Evolutionary conservation across 345 rosid species (phyloP).

Genomic region (Hypericum androsaemum): DNA sequence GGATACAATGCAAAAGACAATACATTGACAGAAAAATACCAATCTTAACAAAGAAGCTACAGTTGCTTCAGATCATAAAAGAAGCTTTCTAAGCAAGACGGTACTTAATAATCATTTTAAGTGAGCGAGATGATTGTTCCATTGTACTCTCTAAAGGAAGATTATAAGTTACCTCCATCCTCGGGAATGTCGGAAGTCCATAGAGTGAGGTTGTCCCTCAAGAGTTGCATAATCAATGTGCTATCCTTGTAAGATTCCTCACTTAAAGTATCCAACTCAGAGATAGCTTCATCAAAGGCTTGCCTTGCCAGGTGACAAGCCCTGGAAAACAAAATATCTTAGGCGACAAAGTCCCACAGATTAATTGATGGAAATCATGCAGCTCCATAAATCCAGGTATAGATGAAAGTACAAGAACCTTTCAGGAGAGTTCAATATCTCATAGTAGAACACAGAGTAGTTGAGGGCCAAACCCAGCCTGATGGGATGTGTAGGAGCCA

Average conservation of each 20-base stretch:
- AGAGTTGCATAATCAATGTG: constrained; percentile 66
- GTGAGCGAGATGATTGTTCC: too few species aligned
- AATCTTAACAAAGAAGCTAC: too few species aligned
- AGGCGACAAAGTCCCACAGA: constrained; percentile 1
- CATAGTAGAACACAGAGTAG: constrained; percentile 69
- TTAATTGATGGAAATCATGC: constrained; percentile 1
- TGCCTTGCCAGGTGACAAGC: constrained; percentile 70
- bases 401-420: constrained; percentile 28
- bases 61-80: too few species aligned
- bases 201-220: constrained; percentile 64
- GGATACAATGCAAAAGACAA: too few species aligned
- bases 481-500: constrained; percentile 61
- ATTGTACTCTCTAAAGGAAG: too few species aligned
- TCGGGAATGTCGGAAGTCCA: constrained; percentile 71
- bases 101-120: too few species aligned
- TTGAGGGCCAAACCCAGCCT: constrained; percentile 71
- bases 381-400: not conserved
- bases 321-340: constrained; percentile 21
- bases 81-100: too few species aligned
- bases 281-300: constrained; percentile 66
- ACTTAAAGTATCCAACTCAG: constrained; percentile 53
- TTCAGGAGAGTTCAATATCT: constrained; percentile 67
- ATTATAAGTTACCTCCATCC: constrained; percentile 40
- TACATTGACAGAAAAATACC: too few species aligned
- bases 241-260: constrained; percentile 76